Evolutionary conservation across 2,329 filamentous ascomycete genomes (phyloP).

Genomic region (Penicillium sp.): DNA sequence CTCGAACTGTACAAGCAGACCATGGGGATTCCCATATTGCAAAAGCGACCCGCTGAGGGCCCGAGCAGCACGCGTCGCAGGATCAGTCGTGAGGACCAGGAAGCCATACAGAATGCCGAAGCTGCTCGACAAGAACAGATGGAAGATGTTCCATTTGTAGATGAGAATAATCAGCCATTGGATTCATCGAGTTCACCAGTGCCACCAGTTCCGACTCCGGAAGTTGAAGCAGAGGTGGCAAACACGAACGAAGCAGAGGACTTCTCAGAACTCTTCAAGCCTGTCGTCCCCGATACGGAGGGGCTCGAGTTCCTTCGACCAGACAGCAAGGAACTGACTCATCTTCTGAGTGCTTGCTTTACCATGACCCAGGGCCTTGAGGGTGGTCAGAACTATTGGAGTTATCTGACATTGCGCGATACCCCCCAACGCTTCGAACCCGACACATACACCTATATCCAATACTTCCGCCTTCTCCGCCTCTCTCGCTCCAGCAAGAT

Average conservation of each 20-base stretch:
- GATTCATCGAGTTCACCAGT: constrained; percentile 16
- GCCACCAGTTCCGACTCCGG: no score
- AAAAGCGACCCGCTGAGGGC: constrained; percentile 23
- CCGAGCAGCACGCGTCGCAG: constrained; percentile 9
- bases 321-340: constrained; percentile 59
- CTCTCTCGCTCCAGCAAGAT: constrained; percentile 62
- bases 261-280: constrained; percentile 39
- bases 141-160: constrained; percentile 34
- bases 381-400: constrained; percentile 73
- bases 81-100: constrained; percentile 1
- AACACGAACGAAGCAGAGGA: constrained; percentile 14
- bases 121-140: background rate
- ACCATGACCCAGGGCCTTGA: constrained; percentile 57
- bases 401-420: constrained; percentile 56
- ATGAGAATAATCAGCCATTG: constrained; percentile 23
- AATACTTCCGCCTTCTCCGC: constrained; percentile 65
- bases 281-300: constrained; percentile 17
- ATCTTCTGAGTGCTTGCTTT: constrained; percentile 62
- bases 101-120: constrained; percentile 7
- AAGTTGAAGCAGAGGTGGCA: constrained; percentile 20
- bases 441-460: constrained; percentile 66
- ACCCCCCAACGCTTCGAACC: constrained; percentile 59
- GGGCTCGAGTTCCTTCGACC: constrained; percentile 43
- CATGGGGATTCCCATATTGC: constrained; percentile 62
- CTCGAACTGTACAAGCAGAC: constrained; percentile 75